Base-by-base conservation (phyloP, 192 early-diverging fungal genomes). In the Spinellus fusiger region DNA sequence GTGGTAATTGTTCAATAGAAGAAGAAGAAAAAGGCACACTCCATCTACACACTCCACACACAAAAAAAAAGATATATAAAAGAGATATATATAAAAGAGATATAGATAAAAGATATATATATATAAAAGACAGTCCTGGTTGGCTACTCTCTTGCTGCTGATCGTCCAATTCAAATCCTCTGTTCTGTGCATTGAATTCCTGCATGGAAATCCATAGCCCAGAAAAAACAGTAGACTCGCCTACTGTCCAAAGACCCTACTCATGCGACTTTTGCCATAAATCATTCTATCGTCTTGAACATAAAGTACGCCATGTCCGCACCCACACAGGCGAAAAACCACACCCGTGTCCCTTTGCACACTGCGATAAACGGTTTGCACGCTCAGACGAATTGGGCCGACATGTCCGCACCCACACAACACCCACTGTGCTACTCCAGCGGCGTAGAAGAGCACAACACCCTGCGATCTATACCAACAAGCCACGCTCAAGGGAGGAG, bases 271-370 rank as follows among this genome's bases (percentile, higher is more conserved):
- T 77, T 66, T 90, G 86, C 63, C 75, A 73, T 31, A 81, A 82
- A 26, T 71, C 79, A 54, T 94, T 94, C 66, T 83, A 85, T 51
- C 86, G 92, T 6, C 75, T 85, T 13, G 90, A 93, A 66, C 91
- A 94, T 61, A 81, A 93, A 57, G 83, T 82, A 54, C 88, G 91
- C 53, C 91, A 95, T 62, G 77, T 87, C 57, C 84, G 91, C 55
- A 89, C 89, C 7, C 94, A 96, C 68, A 93, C 90, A 12, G 89
- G 90, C 25, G 84, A 84, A 48, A 87, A 86, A 52, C 94, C 94
- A 15, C 93, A 89, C 65, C 70, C 65, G n/a, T 96, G 94, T 70
- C 73, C 73, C 0, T 76, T 83, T 22, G 37, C 54, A 16, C 72
- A 77, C 27, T 95, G 93, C 57, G 81, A 81, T 49, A 88, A 89